Percentiles rank a stretch among this genome's conserved stretches.
Evolutionary conservation across 2,329 filamentous ascomycete genomes (phyloP).

Genomic region (Aspergillus spinulosporus): DNA sequence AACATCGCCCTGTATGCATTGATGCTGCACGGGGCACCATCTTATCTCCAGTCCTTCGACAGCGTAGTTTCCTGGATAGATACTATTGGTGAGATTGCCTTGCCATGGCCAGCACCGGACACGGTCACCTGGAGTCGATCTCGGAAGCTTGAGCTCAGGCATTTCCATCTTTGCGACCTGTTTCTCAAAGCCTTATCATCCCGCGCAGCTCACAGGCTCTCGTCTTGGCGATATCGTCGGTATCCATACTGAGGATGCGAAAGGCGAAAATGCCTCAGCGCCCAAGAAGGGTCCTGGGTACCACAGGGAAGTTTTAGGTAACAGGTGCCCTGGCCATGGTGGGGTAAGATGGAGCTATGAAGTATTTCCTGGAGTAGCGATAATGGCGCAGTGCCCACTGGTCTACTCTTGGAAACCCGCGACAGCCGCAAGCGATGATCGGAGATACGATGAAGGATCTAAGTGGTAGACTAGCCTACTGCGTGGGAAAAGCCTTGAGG

Average conservation of each 20-base stretch:
- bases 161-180: background rate
- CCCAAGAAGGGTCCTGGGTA: too few species aligned
- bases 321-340: background rate
- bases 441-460: background rate
- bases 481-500: too few species aligned
- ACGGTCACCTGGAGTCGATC: background rate
- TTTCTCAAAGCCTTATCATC: too few species aligned
- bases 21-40: constrained; percentile 8
- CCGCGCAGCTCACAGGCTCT: too few species aligned
- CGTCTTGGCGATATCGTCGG: too few species aligned
- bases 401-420: background rate
- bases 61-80: background rate
- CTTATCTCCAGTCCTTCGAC: constrained; percentile 9
- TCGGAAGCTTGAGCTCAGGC: constrained; percentile 5
- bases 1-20: constrained; percentile 7
- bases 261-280: background rate
- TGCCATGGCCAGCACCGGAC: background rate
- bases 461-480: background rate
- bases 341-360: background rate
- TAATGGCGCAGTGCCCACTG: constrained; percentile 6
- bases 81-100: constrained; percentile 1
- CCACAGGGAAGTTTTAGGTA: background rate
- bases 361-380: constrained; percentile 12
- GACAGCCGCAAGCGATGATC: constrained; percentile 9
- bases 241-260: too few species aligned